Base-by-base conservation (phyloP, 2,329 filamentous ascomycete genomes). In the Fusarium verrucosum region DNA sequence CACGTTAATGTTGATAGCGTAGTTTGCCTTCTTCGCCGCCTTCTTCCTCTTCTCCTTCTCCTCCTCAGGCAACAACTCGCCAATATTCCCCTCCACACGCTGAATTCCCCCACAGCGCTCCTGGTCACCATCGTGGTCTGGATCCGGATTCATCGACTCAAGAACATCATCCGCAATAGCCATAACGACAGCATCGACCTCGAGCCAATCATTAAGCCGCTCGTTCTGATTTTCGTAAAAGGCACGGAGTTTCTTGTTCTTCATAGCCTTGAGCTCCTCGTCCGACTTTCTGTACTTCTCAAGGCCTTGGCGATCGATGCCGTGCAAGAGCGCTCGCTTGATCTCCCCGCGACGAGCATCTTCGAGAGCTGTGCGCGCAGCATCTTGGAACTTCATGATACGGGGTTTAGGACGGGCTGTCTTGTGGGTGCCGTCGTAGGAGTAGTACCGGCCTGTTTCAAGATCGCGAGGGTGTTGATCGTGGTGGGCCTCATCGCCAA, bases 1-100 rank as follows among this genome's bases (percentile, higher is more conserved):
- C 45, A 95, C 85, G 70, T 95, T 96, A 75, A 95, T 79, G 72
- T 92, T 93, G 70, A 97, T 94, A 23, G 93, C 93, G 28, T 92
- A 38, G 9, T 55, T 70, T 1, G 74, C 74, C 17, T 58, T 70
- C 4, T 25, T 58, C 3, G 64, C 67, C 2, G 72, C 72, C 26
- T 55, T 68, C 0, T 45, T 55, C n/a, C 74, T 65, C 44, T 70
- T 68, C 22, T 61, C 43, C 45, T 70, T 72, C 49, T 76, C 74
- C n/a, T 74, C 73, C 1, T 75, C 70, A 0, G 74, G 74, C 7
- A 76, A 33, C 26, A 76, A 35, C 57, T 76, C 70, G 10, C 70
- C 72, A 8, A 76, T 73, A 17, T 73, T 73, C 0, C 74, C 74
- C 16, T 64, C 57, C 1, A 75, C 72, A 2, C 64, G 69, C 47